Evolutionary conservation across 768 basidiomycete genomes (phyloP).

Genomic region (Phanerodontia chrysosporium): DNA sequence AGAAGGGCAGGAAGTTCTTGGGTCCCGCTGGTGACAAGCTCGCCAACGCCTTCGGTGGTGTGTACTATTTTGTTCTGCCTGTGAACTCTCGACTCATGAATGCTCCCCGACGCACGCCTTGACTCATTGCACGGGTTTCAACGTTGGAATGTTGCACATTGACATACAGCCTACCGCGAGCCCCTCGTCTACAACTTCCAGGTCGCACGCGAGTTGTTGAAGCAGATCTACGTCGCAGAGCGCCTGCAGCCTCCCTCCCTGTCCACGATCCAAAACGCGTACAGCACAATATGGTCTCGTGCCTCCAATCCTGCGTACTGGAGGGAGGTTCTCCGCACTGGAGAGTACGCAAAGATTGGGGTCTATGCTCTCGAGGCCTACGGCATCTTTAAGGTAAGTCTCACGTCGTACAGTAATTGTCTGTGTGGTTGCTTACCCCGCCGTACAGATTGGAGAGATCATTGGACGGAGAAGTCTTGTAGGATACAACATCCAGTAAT

Average conservation of each 20-base stretch:
- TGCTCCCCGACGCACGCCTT: not conserved
- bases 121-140: not conserved
- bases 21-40: slow-evolving; percentile 50
- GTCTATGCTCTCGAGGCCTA: slow-evolving; percentile 85
- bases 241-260: slow-evolving; percentile 63
- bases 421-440: not conserved
- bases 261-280: slow-evolving; percentile 50
- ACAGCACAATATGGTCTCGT: slow-evolving; percentile 60
- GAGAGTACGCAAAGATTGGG: slow-evolving; percentile 64
- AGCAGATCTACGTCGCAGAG: slow-evolving; percentile 51
- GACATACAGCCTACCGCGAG: slow-evolving; percentile 71
- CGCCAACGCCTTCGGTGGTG: slow-evolving; percentile 55
- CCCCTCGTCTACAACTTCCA: slow-evolving; percentile 76
- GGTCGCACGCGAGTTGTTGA: slow-evolving; percentile 67
- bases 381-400: slow-evolving; percentile 77
- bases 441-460: slow-evolving; percentile 77
- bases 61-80: slow-evolving; percentile 17
- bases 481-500: slow-evolving; percentile 61
- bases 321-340: slow-evolving; percentile 53
- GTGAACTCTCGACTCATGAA: not conserved
- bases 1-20: slow-evolving; percentile 42
- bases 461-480: slow-evolving; percentile 74
- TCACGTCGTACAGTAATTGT: not conserved
- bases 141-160: not conserved
- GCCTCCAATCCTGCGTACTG: slow-evolving; percentile 56